Percentiles rank a stretch among this genome's conserved stretches.
Conservation (phyloP, 495 filamentous ascomycete genomes). For the Penicillium lividum region DNA sequence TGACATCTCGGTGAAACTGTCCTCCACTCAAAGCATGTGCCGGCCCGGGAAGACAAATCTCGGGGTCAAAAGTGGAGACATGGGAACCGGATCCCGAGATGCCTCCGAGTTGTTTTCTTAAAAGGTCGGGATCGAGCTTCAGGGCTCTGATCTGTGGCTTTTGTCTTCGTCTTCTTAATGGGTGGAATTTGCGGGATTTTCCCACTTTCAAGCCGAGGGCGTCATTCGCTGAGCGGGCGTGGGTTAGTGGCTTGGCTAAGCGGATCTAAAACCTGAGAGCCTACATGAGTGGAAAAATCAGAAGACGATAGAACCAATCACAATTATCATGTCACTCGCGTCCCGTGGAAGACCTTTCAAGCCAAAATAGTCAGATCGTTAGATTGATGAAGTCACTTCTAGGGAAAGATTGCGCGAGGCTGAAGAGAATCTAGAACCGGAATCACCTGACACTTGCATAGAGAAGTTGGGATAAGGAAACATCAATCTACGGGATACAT, state of each 20-base stretch:
- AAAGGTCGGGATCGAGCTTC: neutral
- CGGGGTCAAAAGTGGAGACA: constrained; percentile 6
- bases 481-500: neutral
- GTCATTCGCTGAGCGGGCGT: constrained; percentile 17
- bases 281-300: neutral
- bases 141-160: neutral
- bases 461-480: neutral
- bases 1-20: constrained; percentile 25
- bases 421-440: neutral
- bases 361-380: neutral
- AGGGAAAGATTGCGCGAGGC: neutral
- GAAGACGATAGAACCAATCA: neutral
- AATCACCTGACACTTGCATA: neutral
- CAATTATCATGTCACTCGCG: neutral
- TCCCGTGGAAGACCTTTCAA: neutral
- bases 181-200: constrained; percentile 17
- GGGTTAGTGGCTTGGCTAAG: constrained; percentile 8
- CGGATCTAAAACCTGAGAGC: neutral
- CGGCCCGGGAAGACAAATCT: constrained; percentile 8
- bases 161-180: constrained; percentile 1
- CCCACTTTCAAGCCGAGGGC: constrained; percentile 17
- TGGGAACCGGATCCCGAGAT: constrained; percentile 19
- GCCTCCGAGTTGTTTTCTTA: constrained; percentile 5
- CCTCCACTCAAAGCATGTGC: constrained; percentile 12
- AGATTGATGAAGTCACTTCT: neutral